A percentile compares a stretch with the other conserved stretches of the same genome.
These are phyloP conservation scores for Cyberlindnera lachancei DNA, from an alignment of 805 yeast genomes.

Conservation along the genomic window DNA sequence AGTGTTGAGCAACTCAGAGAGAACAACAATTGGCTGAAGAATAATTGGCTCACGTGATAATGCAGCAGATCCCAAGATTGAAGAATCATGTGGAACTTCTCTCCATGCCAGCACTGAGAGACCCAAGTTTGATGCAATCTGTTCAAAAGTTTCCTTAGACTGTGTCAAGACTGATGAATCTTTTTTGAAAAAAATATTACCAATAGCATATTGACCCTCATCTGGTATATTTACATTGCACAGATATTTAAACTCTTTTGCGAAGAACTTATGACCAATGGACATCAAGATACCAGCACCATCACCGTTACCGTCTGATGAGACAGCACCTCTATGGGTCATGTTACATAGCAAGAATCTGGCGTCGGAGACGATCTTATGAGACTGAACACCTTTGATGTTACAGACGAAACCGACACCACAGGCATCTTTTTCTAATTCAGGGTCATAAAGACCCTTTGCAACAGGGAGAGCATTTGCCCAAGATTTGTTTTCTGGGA, in stretches of 20 bases:
- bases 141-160: conserved; percentile 72
- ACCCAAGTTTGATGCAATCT: conserved; percentile 68
- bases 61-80: conserved; percentile 92
- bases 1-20: conserved; percentile 40
- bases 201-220: conserved; percentile 87
- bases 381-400: conserved; percentile 80
- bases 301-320: conserved; percentile 95
- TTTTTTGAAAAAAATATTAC: conserved; percentile 89
- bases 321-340: conserved; percentile 99
- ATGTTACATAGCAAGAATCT: conserved; percentile 82
- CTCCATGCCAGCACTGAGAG: conserved; percentile 92
- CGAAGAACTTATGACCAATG: conserved; percentile 82
- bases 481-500: conserved; percentile 81
- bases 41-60: conserved; percentile 86
- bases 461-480: conserved; percentile 80
- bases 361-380: conserved; percentile 91
- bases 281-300: conserved; percentile 97
- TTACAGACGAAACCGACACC: conserved; percentile 98
- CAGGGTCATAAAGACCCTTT: conserved; percentile 91
- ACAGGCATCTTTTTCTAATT: conserved; percentile 92
- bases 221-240: conserved; percentile 64
- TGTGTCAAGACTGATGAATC: conserved; percentile 61
- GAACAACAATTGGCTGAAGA: conserved; percentile 87
- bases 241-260: conserved; percentile 72
- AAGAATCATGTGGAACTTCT: conserved; percentile 88